Percentiles rank a stretch among this genome's conserved stretches.
Evolutionary conservation across 73 alveolate genomes (phyloP).

Genomic region (Breviolum minutum): DNA sequence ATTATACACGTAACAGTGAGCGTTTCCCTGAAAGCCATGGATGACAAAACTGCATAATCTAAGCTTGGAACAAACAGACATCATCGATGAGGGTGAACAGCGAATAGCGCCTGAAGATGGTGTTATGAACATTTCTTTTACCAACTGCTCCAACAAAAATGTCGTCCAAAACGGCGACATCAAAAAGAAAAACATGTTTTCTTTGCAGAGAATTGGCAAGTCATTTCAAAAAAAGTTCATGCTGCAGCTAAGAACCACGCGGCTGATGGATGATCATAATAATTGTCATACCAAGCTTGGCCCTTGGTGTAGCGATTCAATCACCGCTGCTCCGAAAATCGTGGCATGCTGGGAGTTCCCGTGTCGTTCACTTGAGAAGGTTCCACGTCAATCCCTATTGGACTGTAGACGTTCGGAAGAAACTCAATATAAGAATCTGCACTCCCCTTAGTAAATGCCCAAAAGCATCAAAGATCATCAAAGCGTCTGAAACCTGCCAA

Average conservation of each 20-base stretch:
- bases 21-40: too few relatives aligned
- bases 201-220: not conserved
- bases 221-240: not conserved
- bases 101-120: constrained; percentile 36
- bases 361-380: not conserved
- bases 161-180: not conserved
- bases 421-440: too few relatives aligned
- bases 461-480: not conserved
- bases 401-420: too few relatives aligned
- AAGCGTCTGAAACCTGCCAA: not conserved
- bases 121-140: not conserved
- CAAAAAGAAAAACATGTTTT: too few relatives aligned
- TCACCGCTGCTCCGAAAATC: not conserved
- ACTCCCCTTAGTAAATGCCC: not conserved
- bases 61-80: constrained; percentile 21
- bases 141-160: not conserved
- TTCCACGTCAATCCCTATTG: not conserved
- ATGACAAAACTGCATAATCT: not conserved
- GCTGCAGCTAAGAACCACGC: not conserved
- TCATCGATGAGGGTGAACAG: constrained; percentile 75
- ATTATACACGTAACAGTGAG: too few relatives aligned
- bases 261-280: constrained; percentile 89
- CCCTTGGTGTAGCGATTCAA: constrained; percentile 4
- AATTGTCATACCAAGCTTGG: constrained; percentile 81
- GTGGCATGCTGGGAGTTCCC: not conserved